A percentile compares a stretch with the other conserved stretches of the same genome.
phyloP scores from a whole-genome alignment of 257 asterid genomes.

The Fraxinus anomala region DNA sequence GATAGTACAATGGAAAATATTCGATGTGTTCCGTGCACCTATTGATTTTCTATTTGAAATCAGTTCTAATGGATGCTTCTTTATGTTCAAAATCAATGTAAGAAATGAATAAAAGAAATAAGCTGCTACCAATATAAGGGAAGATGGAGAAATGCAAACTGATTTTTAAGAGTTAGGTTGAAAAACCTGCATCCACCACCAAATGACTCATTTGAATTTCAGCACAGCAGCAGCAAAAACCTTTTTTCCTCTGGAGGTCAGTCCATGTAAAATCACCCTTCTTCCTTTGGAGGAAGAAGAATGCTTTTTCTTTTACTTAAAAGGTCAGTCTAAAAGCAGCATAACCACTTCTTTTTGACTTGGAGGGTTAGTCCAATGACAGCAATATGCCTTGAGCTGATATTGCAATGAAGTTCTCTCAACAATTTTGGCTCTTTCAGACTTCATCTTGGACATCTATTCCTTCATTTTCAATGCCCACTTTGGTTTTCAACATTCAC shows the following conservation, averaged over 20 bases:
- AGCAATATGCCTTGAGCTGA: neutral
- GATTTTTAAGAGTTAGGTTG: neutral
- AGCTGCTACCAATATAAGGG: neutral
- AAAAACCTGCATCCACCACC: neutral
- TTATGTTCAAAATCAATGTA: neutral
- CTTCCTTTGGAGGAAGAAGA: neutral
- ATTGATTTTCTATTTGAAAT: neutral
- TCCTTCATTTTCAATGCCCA: neutral
- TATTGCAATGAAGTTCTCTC: neutral
- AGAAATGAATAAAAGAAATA: neutral
- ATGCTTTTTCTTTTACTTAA: neutral
- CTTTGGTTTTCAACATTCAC: neutral
- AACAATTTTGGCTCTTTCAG: neutral
- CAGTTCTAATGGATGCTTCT: neutral
- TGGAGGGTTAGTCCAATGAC: neutral
- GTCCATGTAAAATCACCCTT: neutral
- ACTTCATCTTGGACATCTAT: neutral
- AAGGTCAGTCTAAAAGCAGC: neutral
- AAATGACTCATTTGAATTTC: neutral
- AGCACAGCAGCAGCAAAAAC: neutral
- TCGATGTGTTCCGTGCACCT: neutral
- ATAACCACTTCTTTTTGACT: neutral
- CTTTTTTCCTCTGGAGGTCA: neutral
- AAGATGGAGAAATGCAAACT: neutral
- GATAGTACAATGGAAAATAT: neutral